Conservation (phyloP, 1,284 basidiomycete species). For the Cryptococcus sp. region DNA sequence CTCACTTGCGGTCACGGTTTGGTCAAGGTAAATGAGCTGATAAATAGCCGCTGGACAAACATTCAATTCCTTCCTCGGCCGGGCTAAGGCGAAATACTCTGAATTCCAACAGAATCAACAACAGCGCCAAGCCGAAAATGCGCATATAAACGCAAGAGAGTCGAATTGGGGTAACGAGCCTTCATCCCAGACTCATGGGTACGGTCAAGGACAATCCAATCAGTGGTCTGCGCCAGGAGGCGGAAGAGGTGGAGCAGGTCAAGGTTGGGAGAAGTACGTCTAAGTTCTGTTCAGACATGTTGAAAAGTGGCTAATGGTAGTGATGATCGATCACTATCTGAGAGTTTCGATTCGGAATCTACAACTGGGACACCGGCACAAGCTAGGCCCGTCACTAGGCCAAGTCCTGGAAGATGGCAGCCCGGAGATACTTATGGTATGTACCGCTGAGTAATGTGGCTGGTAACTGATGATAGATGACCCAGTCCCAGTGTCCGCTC, state of each 20-base stretch:
- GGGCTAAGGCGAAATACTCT: constrained; percentile 37
- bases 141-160: not conserved
- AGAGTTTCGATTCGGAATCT: constrained; percentile 27
- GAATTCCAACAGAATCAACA: constrained; percentile 30
- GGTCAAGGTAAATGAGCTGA: too few species aligned
- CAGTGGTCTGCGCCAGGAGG: constrained; percentile 17
- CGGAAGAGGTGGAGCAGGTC: constrained; percentile 21
- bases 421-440: constrained; percentile 42
- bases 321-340: constrained; percentile 13
- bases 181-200: not conserved
- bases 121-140: constrained; percentile 7
- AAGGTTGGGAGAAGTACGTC: constrained; percentile 24
- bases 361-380: constrained; percentile 1
- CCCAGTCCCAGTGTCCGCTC: constrained; percentile 22
- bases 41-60: constrained; percentile 38
- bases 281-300: not conserved
- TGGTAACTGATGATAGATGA: constrained; percentile 20
- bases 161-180: not conserved
- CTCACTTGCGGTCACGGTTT: too few species aligned
- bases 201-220: not conserved
- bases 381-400: constrained; percentile 4
- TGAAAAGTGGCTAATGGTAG: constrained; percentile 1
- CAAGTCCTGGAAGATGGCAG: constrained; percentile 35
- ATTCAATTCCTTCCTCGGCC: constrained; percentile 35
- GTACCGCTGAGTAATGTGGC: constrained; percentile 5